Percentiles rank a stretch among this genome's conserved stretches.
Conservation (phyloP, 1,284 basidiomycete species). For the Melampsora americana region DNA sequence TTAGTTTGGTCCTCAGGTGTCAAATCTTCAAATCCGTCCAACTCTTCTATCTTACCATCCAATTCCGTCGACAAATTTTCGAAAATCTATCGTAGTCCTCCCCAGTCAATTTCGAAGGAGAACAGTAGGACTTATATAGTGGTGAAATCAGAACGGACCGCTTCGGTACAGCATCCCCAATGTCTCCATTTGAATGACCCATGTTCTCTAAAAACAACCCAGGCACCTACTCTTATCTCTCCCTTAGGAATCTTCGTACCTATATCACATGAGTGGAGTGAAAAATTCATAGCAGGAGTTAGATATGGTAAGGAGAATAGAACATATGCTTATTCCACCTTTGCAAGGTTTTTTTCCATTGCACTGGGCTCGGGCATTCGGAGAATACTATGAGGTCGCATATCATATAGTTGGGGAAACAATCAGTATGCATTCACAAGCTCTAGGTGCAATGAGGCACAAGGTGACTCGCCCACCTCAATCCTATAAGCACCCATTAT, state of each 20-base stretch:
- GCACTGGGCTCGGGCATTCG: constrained; percentile 25
- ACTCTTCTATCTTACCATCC: constrained; percentile 24
- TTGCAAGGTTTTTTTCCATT: constrained; percentile 29
- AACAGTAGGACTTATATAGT: neutral
- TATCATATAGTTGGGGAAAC: neutral
- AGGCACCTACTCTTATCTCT: constrained; percentile 30
- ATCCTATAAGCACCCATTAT: constrained; percentile 2
- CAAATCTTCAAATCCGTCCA: constrained; percentile 42
- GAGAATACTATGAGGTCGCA: constrained; percentile 15
- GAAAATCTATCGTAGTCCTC: constrained; percentile 10
- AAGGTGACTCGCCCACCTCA: neutral
- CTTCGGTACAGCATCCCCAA: constrained; percentile 33
- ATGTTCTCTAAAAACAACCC: constrained; percentile 22
- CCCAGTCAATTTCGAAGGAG: neutral
- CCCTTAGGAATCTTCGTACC: constrained; percentile 32
- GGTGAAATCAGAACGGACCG: neutral
- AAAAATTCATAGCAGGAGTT: neutral
- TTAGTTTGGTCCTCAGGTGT: constrained; percentile 25
- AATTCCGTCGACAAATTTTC: constrained; percentile 18
- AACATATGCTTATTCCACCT: neutral
- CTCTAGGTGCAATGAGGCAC: neutral
- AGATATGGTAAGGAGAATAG: neutral
- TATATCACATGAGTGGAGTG: neutral
- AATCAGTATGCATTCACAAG: neutral
- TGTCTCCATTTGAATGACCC: constrained; percentile 42